These are phyloP conservation scores for Aspergillus awamori DNA, from an alignment of 2,329 filamentous ascomycete genomes.

Conservation along the genomic window DNA sequence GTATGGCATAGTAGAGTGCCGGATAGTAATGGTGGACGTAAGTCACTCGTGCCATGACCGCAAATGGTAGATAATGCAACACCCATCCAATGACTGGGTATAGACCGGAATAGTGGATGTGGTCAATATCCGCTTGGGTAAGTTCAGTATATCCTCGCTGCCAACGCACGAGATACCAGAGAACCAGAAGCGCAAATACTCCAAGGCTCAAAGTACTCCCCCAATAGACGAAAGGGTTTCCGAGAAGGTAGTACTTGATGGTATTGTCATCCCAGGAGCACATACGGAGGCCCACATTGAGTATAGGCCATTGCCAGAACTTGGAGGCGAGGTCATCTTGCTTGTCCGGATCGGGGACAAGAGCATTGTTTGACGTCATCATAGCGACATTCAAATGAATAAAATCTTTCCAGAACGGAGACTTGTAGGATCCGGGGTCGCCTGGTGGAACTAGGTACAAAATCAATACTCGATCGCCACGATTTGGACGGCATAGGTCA, in stretches of 20 bases:
- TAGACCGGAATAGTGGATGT: constrained; percentile 89
- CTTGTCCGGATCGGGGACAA: constrained; percentile 97
- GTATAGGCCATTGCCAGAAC: constrained; percentile 98
- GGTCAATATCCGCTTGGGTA: constrained; percentile 77
- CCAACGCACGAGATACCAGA: constrained; percentile 91
- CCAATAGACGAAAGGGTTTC: constrained; percentile 97
- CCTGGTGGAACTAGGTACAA: constrained; percentile 71
- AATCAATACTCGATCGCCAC: constrained; percentile 10
- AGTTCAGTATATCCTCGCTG: constrained; percentile 91
- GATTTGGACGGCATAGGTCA: background rate
- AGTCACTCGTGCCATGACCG: constrained; percentile 97
- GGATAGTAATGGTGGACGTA: constrained; percentile 99
- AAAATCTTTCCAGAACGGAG: constrained; percentile 96
- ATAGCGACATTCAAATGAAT: constrained; percentile 98
- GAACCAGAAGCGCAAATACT: constrained; percentile 69
- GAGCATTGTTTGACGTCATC: constrained; percentile 99
- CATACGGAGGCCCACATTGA: constrained; percentile 95
- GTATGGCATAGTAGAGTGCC: constrained; percentile 94
- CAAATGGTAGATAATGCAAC: constrained; percentile 92
- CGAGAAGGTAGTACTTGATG: constrained; percentile 97
- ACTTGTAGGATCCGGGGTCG: constrained; percentile 90
- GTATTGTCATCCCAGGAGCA: constrained; percentile 96
- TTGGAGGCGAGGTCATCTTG: constrained; percentile 95
- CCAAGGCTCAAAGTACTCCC: constrained; percentile 79
- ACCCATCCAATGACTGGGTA: constrained; percentile 95